phyloP scores from a whole-genome alignment of 352 stramenopile species.

The Phytophthora litchii region DNA sequence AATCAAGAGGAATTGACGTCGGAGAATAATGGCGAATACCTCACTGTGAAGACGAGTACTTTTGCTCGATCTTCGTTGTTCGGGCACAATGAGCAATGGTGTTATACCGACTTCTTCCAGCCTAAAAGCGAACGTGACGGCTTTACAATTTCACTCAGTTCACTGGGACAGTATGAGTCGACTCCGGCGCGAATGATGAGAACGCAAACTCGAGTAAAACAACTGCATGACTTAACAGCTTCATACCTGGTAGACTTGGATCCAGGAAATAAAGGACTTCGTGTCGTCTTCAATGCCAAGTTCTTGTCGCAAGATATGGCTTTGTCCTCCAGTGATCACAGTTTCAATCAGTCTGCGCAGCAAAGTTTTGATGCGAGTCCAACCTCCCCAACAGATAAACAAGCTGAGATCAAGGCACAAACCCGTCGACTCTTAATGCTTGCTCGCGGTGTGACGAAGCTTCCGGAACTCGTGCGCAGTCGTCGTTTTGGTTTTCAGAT shows the following conservation, averaged over 20 bases:
- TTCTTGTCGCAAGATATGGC: slow-evolving; percentile 4
- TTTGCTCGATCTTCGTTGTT: slow-evolving; percentile 32
- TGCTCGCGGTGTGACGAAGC: slow-evolving; percentile 18
- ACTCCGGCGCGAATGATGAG: slow-evolving; percentile 7
- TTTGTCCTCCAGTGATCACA: neutral
- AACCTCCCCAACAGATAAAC: neutral
- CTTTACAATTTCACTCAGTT: slow-evolving; percentile 37
- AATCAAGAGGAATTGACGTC: neutral
- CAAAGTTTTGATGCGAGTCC: neutral
- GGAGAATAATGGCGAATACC: slow-evolving; percentile 1
- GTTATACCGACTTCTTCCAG: slow-evolving; percentile 36
- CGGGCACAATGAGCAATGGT: slow-evolving; percentile 37
- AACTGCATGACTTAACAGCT: slow-evolving; percentile 26
- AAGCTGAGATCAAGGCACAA: slow-evolving; percentile 4
- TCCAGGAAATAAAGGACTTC: slow-evolving; percentile 13
- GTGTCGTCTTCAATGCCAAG: slow-evolving; percentile 31
- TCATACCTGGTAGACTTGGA: slow-evolving; percentile 26
- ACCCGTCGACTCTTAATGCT: slow-evolving; percentile 9
- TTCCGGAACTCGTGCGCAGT: slow-evolving; percentile 47
- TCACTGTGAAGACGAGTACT: slow-evolving; percentile 35
- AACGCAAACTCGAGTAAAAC: slow-evolving; percentile 13
- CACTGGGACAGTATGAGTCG: slow-evolving; percentile 2
- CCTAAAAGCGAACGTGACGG: slow-evolving; percentile 12
- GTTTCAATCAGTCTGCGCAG: neutral
- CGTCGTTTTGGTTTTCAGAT: slow-evolving; percentile 54